These are phyloP conservation scores for Euphorbia peplus DNA, from an alignment of 345 rosid genomes.

Conservation along the genomic window DNA sequence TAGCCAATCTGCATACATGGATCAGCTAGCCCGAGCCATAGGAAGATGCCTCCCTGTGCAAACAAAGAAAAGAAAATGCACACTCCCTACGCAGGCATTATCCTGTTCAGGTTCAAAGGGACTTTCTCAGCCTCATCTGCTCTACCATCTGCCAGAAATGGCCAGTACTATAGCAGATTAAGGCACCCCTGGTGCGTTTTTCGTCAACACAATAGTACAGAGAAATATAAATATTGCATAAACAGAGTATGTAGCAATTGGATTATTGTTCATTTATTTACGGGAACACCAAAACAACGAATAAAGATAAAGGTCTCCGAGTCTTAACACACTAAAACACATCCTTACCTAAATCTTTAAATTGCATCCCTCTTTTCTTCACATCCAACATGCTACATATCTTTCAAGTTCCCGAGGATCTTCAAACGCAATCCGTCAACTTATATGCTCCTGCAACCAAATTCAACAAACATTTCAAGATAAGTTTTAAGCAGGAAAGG, in stretches of 20 bases:
- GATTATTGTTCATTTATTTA: constrained; percentile 33
- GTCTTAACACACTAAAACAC: constrained; percentile 33
- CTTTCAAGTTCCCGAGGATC: not conserved
- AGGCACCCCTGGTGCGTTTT: constrained; percentile 99
- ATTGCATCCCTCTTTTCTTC: constrained; percentile 18
- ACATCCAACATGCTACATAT: constrained; percentile 10
- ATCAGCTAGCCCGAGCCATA: constrained; percentile 33
- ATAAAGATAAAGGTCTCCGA: constrained; percentile 35
- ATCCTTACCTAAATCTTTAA: constrained; percentile 56
- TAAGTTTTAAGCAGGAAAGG: not conserved
- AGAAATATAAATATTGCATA: not conserved
- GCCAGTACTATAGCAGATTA: constrained; percentile 39
- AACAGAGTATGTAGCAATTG: constrained; percentile 2
- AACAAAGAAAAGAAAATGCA: constrained; percentile 51
- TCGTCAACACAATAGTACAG: constrained; percentile 43
- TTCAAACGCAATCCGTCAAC: not conserved
- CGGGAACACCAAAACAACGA: constrained; percentile 21
- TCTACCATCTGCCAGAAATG: constrained; percentile 18
- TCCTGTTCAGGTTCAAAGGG: constrained; percentile 99
- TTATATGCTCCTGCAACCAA: constrained; percentile 29
- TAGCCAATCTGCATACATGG: constrained; percentile 15
- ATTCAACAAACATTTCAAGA: not conserved
- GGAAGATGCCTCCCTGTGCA: constrained; percentile 49
- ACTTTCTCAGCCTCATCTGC: constrained; percentile 98
- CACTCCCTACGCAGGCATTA: constrained; percentile 99